Percentiles rank a stretch among this genome's conserved stretches.
phyloP scores from a whole-genome alignment of 2,329 filamentous ascomycete species.

The Tolypocladium pustulatum region DNA sequence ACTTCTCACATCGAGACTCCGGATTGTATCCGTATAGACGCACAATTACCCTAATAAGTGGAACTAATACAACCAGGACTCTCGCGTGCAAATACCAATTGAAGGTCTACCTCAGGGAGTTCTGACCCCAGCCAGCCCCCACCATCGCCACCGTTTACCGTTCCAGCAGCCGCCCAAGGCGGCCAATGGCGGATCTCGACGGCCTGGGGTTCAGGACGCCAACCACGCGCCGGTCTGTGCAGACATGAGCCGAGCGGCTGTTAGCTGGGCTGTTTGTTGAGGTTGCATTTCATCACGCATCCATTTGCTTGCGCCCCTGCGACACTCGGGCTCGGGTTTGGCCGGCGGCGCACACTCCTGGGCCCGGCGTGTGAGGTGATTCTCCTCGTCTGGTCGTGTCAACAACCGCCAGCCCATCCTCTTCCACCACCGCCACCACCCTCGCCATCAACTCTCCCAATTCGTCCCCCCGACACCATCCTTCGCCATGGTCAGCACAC shows the following conservation, averaged over 20 bases:
- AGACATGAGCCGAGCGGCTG: background rate
- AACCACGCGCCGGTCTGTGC: background rate
- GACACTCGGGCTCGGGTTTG: background rate
- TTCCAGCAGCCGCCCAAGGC: background rate
- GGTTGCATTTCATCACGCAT: background rate
- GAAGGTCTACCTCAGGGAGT: background rate
- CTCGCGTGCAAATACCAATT: background rate
- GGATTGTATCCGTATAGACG: too few relatives aligned
- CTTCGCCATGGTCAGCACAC: slow-evolving; percentile 26
- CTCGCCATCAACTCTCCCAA: background rate
- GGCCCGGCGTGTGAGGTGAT: background rate
- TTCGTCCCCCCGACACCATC: background rate
- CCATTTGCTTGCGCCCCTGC: background rate
- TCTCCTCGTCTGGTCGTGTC: background rate
- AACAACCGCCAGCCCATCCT: background rate
- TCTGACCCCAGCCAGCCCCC: background rate
- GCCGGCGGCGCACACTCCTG: background rate
- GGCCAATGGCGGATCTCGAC: too few relatives aligned
- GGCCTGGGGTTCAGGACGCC: background rate
- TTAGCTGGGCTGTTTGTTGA: background rate
- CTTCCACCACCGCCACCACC: background rate
- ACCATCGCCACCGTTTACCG: background rate
- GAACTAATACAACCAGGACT: too few relatives aligned
- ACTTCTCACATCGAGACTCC: too few relatives aligned
- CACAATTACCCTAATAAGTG: too few relatives aligned